These are phyloP conservation scores for Tricholoma hemisulphureum DNA, from an alignment of 768 basidiomycete species.

Conservation along the genomic window DNA sequence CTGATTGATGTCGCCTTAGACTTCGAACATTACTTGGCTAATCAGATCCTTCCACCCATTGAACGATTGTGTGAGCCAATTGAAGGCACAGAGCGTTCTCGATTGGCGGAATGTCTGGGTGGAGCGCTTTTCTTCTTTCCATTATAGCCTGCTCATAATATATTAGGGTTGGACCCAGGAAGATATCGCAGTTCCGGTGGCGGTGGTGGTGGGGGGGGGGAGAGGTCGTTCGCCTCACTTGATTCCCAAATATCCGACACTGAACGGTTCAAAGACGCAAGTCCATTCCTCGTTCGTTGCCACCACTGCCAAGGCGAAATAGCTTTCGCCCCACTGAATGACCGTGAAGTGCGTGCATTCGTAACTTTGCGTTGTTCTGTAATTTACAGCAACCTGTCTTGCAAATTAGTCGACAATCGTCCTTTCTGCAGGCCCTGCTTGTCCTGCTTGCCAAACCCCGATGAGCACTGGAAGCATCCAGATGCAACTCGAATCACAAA, in stretches of 20 bases:
- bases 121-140: constrained; percentile 2
- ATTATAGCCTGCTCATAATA: constrained; percentile 1
- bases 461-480: constrained; percentile 64
- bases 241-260: constrained; percentile 88
- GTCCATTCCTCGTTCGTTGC: constrained; percentile 74
- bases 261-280: constrained; percentile 80
- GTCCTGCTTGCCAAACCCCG: constrained; percentile 59
- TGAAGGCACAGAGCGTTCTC: constrained; percentile 88
- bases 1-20: constrained; percentile 46
- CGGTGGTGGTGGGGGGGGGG: constrained; percentile 47
- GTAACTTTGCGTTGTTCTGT: not conserved
- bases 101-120: constrained; percentile 96
- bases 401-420: constrained; percentile 64
- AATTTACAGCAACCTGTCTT: constrained; percentile 3
- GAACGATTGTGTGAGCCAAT: constrained; percentile 96
- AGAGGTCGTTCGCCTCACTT: constrained; percentile 70
- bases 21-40: constrained; percentile 86
- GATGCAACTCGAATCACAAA: constrained; percentile 83
- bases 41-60: constrained; percentile 92
- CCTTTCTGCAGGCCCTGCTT: constrained; percentile 61
- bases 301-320: constrained; percentile 63
- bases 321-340: constrained; percentile 57
- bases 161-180: constrained; percentile 57
- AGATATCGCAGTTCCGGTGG: constrained; percentile 47
- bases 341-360: constrained; percentile 48